Percentiles rank a stretch among this genome's conserved stretches.
These are phyloP conservation scores for Gentiana macrophylla DNA, from an alignment of 257 asterid species.

Conservation along the genomic window DNA sequence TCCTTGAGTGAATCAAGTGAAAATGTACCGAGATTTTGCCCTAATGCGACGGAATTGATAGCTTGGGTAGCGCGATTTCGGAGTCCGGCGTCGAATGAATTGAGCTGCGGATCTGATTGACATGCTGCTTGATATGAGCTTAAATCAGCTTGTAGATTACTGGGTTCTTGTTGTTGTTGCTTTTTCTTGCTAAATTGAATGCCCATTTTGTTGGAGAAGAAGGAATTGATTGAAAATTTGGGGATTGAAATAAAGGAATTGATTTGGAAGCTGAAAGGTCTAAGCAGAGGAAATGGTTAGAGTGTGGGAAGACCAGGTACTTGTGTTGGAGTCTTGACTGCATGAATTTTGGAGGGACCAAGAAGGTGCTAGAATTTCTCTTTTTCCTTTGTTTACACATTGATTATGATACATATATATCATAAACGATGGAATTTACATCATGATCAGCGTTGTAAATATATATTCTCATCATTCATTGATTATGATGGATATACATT, in stretches of 20 bases:
- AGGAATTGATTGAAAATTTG: no score
- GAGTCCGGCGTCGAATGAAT: slow-evolving; percentile 46
- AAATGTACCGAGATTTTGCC: slow-evolving; percentile 48
- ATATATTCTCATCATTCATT: no score
- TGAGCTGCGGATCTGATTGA: slow-evolving; percentile 66
- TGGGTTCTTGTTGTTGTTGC: slow-evolving; percentile 14
- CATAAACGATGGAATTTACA: no score
- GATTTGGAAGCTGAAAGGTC: no score
- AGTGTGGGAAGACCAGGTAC: no score
- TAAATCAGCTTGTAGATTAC: slow-evolving; percentile 27
- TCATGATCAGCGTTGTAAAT: no score
- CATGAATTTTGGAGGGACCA: background rate
- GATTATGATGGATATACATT: no score
- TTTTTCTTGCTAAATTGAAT: slow-evolving; percentile 31
- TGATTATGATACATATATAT: no score
- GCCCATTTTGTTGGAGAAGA: slow-evolving; percentile 33
- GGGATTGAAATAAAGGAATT: no score
- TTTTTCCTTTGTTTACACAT: no score
- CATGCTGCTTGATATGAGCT: slow-evolving; percentile 82
- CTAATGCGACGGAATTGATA: slow-evolving; percentile 62
- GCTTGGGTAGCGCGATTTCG: slow-evolving; percentile 62
- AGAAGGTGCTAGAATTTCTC: no score
- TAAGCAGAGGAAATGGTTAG: no score
- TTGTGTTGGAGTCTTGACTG: background rate
- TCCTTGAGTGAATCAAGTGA: slow-evolving; percentile 77